Percentiles rank a stretch among this genome's conserved stretches.
These are phyloP conservation scores for Pisolithus thermaeus DNA, from an alignment of 1,284 basidiomycete genomes.

Conservation along the genomic window DNA sequence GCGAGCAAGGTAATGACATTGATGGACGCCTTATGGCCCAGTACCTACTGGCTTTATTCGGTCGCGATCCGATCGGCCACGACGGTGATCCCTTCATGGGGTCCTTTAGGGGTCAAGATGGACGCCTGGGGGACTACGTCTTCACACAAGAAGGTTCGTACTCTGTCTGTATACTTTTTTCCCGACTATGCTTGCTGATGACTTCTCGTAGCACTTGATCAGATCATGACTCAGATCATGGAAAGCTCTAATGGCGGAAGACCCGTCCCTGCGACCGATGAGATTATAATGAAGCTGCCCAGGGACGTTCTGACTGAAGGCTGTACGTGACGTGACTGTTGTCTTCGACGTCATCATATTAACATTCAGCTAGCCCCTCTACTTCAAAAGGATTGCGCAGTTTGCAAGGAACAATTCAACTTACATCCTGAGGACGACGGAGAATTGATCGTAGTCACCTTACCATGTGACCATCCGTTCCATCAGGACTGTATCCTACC, in stretches of 20 bases:
- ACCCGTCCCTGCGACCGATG: constrained; percentile 72
- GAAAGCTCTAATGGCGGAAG: constrained; percentile 60
- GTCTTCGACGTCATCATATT: constrained; percentile 2
- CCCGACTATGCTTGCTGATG: constrained; percentile 1
- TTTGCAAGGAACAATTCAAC: constrained; percentile 75
- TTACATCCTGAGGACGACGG: constrained; percentile 62
- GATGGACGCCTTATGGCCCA: constrained; percentile 62
- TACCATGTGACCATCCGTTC: constrained; percentile 81
- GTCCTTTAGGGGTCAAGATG: constrained; percentile 28
- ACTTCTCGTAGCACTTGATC: constrained; percentile 56
- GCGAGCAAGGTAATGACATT: constrained; percentile 35
- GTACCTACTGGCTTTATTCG: constrained; percentile 61
- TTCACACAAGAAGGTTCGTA: constrained; percentile 73
- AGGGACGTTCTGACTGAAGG: constrained; percentile 54
- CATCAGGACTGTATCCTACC: constrained; percentile 77
- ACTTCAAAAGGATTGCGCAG: constrained; percentile 66
- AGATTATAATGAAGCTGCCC: constrained; percentile 57
- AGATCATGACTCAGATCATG: constrained; percentile 74
- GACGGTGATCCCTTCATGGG: constrained; percentile 37
- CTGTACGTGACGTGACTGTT: constrained; percentile 40
- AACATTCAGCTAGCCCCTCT: constrained; percentile 37
- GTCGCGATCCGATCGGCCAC: constrained; percentile 30
- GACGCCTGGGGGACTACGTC: constrained; percentile 73
- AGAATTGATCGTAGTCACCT: constrained; percentile 61
- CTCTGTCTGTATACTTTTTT: not conserved